Evolutionary conservation across 2,329 filamentous ascomycete species (phyloP), one percentile per base, ranked within the genome.

Genomic region (Clarireedia paspali): DNA sequence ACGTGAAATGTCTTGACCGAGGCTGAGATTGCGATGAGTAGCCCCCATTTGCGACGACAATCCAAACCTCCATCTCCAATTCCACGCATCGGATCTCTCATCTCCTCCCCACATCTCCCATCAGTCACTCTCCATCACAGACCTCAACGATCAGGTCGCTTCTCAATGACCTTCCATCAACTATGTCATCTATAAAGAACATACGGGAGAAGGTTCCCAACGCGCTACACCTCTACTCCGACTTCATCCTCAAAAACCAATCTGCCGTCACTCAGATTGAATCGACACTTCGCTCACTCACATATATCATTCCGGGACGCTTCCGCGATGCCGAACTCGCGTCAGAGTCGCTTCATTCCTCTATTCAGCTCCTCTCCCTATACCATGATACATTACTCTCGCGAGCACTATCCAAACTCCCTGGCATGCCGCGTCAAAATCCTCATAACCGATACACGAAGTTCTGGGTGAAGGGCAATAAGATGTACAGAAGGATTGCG

Each of bases 181-280:
- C 9, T 4, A 57, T 59, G 58, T 52, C 54, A 36, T 47, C 58
- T 34, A 50, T 61, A 45, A 59, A 63, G 42, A 53, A 38, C 38
- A 54, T 57, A 26, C 39, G 55, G 17, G 36, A 55, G 20, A 56
- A 50, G 9, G 53, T 77, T 57, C 71, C 71, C 51, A 72, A 71
- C 61, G 71, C 80, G 59, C 73, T 86, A 48, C 76, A 81, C 44
- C 80, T 84, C 74, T 95, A 95, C 72, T 84, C 85, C 67, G 86
- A 94, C 62, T 96, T 97, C 74, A 92, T 99, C 75, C 88, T 89
- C 60, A 94, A 92, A 74, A 99, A 99, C 71, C 85, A 91, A 59
- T 87, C 90, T 67, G 90, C 95, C 58, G 91, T 99, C 53, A 89
- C 90, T 50, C 91, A 96, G 75, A 92, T 99, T 61, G 94, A 99